Evolutionary conservation across 2,329 filamentous ascomycete species (phyloP), one percentile per base, ranked within the genome.

Genomic region (Colletotrichum theobromicola): DNA sequence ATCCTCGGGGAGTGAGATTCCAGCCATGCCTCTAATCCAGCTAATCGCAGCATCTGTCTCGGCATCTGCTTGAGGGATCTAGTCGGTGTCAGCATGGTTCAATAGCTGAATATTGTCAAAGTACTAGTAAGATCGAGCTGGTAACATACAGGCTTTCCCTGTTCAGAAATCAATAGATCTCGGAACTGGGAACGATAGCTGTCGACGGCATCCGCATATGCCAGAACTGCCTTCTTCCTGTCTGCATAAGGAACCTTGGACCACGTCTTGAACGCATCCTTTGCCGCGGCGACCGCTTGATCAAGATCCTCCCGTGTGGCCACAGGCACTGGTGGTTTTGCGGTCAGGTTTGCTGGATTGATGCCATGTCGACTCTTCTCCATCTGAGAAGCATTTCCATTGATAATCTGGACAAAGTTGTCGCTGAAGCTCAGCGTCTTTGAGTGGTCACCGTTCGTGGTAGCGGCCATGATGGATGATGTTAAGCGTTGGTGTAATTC

Each of bases 1-100:
- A 4, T 85, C 84, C 37, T 85, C 83, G 1, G 82, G 78, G 9
- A 87, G 76, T 46, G 81, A 78, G 8, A 83, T 78, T 1, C 77
- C 74, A 3, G 80, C 79, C 70, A 83, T 78, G 13, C 78, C 80
- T 10, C 77, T 77, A 5, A 84, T 76, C 79, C 80, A 83, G 24
- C 70, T 71, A 13, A 81, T 72, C 5, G 78, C 73, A 4, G 76
- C 76, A 4, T 77, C 77, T 10, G 79, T 53, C 26, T 84, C 83
- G 0, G 42, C 42, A 3, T 50, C 42, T 50, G 42, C 42, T 50
- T 50, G 42, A 1, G 42, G 42, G 1, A 50, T 21, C 42, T 50
- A 21, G 10, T 50, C 21, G n/a, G 42, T 21, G 42, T 50, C n/a
- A 50, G 2, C 42, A 5, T 21, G 4, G 37, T 9, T n/a, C 5